A percentile compares a stretch with the other conserved stretches of the same genome.
These are phyloP conservation scores for Cutaneotrichosporon spelunceum DNA, from an alignment of 1,284 basidiomycete species.

Conservation along the genomic window DNA sequence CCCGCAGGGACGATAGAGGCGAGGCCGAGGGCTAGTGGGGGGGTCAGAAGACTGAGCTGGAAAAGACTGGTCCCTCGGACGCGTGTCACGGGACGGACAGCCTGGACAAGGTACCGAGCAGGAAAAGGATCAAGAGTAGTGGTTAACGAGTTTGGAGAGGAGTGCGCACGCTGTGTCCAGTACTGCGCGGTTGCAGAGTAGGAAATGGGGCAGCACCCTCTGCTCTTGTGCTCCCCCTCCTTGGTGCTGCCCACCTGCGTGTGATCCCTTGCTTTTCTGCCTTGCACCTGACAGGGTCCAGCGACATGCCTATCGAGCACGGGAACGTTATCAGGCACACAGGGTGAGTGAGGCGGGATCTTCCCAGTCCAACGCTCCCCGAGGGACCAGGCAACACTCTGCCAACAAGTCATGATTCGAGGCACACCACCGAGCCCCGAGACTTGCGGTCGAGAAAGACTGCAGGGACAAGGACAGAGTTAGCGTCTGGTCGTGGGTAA, in stretches of 20 bases:
- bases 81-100: conserved; percentile 4
- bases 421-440: conserved; percentile 1
- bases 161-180: conserved; percentile 1
- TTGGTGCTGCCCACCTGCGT: no score
- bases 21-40: background rate
- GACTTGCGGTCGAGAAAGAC: background rate
- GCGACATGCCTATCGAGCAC: conserved; percentile 14
- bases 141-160: background rate
- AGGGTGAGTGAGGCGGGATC: conserved; percentile 17
- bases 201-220: background rate
- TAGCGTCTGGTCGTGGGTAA: background rate
- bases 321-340: conserved; percentile 19
- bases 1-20: background rate
- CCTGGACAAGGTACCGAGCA: conserved; percentile 2
- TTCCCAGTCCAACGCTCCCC: conserved; percentile 4
- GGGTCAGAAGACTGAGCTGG: conserved; percentile 2
- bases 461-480: background rate
- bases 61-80: background rate
- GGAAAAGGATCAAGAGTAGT: background rate
- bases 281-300: conserved; percentile 4
- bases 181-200: background rate
- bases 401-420: background rate
- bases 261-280: background rate
- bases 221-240: background rate
- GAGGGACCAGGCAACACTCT: conserved; percentile 1